Evolutionary conservation across 2,329 filamentous ascomycete genomes (phyloP), one percentile per base, ranked within the genome.

Genomic region (Aspergillus versicolor): DNA sequence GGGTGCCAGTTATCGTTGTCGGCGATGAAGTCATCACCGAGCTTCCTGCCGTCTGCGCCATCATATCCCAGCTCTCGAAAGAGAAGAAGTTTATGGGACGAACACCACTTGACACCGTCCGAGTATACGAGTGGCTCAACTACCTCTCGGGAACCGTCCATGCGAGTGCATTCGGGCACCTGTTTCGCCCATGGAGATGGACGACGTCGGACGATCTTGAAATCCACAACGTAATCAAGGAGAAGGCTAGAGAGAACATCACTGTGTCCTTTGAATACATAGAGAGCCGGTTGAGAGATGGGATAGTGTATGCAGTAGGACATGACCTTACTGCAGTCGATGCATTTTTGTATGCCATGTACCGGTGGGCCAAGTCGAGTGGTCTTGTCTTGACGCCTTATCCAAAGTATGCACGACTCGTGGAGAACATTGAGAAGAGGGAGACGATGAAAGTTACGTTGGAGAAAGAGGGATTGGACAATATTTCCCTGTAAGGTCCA

Each of bases 111-210:
- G 71, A 76, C 12, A 67, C 50, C 2, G 58, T 70, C 13, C 67
- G 69, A 7, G 61, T 66, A 2, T 70, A 70, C 27, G 73, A 75
- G 55, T 76, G 74, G 74, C 46, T 74, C 46, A 68, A 66, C 47
- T 77, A 66, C 60, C 32, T 76, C 2, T 69, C 70, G 3, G 70
- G 70, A 0, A 69, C 65, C 0, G 19, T 75, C 6, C 72, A 76
- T 57, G 65, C 61, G 0, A 59, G 61, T 8, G 69, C 47, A 1
- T 74, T 67, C 52, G 67, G 65, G 2, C 61, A 58, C 8, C 32
- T 70, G 2, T 63, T 68, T 34, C 49, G 70, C 34, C 65, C 67
- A 3, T 49, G 62, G 2, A 61, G 70, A 19, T 70, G 66, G 55
- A 57, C 55, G 0, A 30, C 24, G 13, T 61, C 61, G 2, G 61